phyloP scores from a whole-genome alignment of 345 rosid genomes.

The Laguncularia racemosa region DNA sequence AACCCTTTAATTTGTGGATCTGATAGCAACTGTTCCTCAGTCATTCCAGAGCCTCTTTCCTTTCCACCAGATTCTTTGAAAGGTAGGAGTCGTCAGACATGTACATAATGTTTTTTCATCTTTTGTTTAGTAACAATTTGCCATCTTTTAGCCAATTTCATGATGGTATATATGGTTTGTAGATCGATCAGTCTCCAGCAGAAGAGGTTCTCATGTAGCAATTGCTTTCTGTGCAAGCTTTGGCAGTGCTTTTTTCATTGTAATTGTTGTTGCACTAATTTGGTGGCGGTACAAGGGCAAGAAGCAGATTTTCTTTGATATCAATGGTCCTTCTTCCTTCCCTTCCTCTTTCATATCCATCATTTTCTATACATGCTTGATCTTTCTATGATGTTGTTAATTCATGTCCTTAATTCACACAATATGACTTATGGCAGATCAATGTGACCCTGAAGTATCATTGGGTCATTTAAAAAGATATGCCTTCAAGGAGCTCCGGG shows the following conservation, averaged over 20 bases:
- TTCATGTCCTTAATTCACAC: neutral
- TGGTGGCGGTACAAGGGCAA: slow-evolving; percentile 81
- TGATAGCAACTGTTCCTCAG: slow-evolving; percentile 58
- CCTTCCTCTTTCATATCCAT: neutral
- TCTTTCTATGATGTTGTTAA: neutral
- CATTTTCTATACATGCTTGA: neutral
- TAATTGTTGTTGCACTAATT: slow-evolving; percentile 48
- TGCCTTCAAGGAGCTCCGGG: slow-evolving; percentile 78
- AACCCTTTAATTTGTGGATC: slow-evolving; percentile 71
- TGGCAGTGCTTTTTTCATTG: slow-evolving; percentile 59
- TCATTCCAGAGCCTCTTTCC: slow-evolving; percentile 79
- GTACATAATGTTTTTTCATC: too few relatives aligned
- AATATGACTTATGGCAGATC: slow-evolving; percentile 40
- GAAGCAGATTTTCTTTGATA: slow-evolving; percentile 86
- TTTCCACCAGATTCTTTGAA: slow-evolving; percentile 68
- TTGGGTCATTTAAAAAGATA: slow-evolving; percentile 82
- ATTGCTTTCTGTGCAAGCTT: slow-evolving; percentile 82
- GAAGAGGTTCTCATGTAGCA: slow-evolving; percentile 52
- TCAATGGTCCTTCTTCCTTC: slow-evolving; percentile 52
- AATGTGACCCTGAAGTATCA: slow-evolving; percentile 73
- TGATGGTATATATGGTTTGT: slow-evolving; percentile 10
- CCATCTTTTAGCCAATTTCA: neutral
- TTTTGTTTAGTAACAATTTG: neutral
- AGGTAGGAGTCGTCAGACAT: slow-evolving; percentile 19
- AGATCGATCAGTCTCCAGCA: slow-evolving; percentile 48